Conservation (phyloP, 768 basidiomycete species). For the Tremella fuciformis region DNA sequence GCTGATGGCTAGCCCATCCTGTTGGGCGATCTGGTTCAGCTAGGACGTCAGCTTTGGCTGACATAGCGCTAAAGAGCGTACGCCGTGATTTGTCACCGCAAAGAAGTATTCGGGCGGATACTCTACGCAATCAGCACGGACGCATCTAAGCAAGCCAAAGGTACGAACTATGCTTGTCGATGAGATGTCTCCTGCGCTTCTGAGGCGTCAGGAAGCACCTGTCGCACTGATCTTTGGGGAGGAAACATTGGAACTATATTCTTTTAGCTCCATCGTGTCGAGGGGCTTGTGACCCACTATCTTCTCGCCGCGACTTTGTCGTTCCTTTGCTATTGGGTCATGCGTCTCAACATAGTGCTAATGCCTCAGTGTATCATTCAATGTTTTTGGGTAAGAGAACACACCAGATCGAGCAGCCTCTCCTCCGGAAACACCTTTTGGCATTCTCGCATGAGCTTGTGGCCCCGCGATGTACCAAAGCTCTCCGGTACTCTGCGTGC, state of each 20-base stretch:
- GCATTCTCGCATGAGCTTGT: slow-evolving; percentile 56
- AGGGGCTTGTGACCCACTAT: slow-evolving; percentile 60
- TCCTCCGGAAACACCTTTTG: slow-evolving; percentile 81
- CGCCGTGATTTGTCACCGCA: slow-evolving; percentile 82
- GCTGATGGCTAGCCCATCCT: slow-evolving; percentile 36
- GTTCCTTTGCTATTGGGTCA: slow-evolving; percentile 74
- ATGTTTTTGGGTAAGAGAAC: slow-evolving; percentile 51
- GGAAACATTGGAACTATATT: slow-evolving; percentile 74
- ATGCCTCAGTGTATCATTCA: slow-evolving; percentile 8
- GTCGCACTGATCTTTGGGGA: slow-evolving; percentile 58
- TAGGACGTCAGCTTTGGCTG: slow-evolving; percentile 10
- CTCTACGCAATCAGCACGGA: slow-evolving; percentile 43
- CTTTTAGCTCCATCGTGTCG: slow-evolving; percentile 7
- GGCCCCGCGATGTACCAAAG: slow-evolving; percentile 23
- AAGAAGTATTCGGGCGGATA: slow-evolving; percentile 91
- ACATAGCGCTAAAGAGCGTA: slow-evolving; percentile 17
- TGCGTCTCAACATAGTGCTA: slow-evolving; percentile 66
- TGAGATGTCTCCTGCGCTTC: slow-evolving; percentile 73
- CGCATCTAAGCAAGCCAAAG: not conserved
- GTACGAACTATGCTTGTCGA: slow-evolving; percentile 61
- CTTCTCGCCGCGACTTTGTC: slow-evolving; percentile 76
- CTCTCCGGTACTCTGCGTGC: slow-evolving; percentile 15
- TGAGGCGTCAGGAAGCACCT: slow-evolving; percentile 67
- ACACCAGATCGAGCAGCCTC: slow-evolving; percentile 71
- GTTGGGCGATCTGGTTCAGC: slow-evolving; percentile 36